Conservation (phyloP, 805 yeast genomes). For the Saturnispora mendoncae region DNA sequence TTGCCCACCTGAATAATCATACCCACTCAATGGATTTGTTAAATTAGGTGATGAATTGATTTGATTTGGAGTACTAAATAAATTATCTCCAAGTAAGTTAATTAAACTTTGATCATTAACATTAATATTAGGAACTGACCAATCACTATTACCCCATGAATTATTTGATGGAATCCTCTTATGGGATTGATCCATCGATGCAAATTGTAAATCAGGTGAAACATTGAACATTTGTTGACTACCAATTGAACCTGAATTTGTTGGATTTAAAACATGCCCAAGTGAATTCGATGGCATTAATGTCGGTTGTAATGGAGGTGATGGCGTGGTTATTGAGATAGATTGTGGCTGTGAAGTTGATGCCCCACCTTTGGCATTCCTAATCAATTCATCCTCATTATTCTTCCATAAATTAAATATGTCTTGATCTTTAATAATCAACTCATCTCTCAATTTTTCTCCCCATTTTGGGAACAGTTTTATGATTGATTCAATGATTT, state of each 20-base stretch:
- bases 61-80: not conserved
- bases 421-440: constrained; percentile 9
- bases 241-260: constrained; percentile 7
- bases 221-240: constrained; percentile 8
- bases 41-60: constrained; percentile 12
- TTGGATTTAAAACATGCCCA: constrained; percentile 8
- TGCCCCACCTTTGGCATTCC: constrained; percentile 9
- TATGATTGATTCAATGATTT: constrained; percentile 18
- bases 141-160: constrained; percentile 6
- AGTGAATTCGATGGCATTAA: not conserved
- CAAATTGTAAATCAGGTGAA: constrained; percentile 16
- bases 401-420: constrained; percentile 16
- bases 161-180: constrained; percentile 6
- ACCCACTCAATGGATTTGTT: constrained; percentile 5
- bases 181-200: constrained; percentile 8
- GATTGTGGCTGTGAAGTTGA: not conserved
- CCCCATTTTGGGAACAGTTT: constrained; percentile 27
- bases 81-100: constrained; percentile 5
- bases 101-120: constrained; percentile 6
- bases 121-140: constrained; percentile 8
- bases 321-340: not conserved
- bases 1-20: constrained; percentile 9
- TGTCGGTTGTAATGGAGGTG: not conserved
- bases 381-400: constrained; percentile 27
- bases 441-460: constrained; percentile 18